phyloP scores from a whole-genome alignment of 2,329 filamentous ascomycete species.

The Cladosporium sp. region DNA sequence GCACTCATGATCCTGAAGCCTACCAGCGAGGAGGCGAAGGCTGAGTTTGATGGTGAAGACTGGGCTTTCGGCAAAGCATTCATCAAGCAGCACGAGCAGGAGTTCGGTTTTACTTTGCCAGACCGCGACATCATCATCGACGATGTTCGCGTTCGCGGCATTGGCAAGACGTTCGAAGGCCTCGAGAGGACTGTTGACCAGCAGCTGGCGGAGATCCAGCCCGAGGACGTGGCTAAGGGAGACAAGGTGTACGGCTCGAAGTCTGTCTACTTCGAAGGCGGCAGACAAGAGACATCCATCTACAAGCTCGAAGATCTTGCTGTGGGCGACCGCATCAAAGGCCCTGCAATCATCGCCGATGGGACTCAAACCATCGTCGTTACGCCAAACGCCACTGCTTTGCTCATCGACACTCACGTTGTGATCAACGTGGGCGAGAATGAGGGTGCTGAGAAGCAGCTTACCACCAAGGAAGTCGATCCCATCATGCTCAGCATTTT shows the following conservation, averaged over 20 bases:
- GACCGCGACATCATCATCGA: conserved; percentile 88
- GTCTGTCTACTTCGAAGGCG: conserved; percentile 81
- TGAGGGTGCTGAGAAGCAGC: conserved; percentile 45
- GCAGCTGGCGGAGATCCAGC: conserved; percentile 70
- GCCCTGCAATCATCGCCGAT: conserved; percentile 84
- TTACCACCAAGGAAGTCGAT: conserved; percentile 61
- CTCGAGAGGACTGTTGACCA: conserved; percentile 80
- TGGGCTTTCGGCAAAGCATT: conserved; percentile 88
- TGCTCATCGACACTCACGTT: conserved; percentile 82
- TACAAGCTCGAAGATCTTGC: conserved; percentile 76
- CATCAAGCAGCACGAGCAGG: conserved; percentile 81
- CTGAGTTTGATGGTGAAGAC: conserved; percentile 62
- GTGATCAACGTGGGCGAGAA: conserved; percentile 75
- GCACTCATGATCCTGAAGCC: conserved; percentile 87
- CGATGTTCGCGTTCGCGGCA: conserved; percentile 82
- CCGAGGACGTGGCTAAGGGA: conserved; percentile 56
- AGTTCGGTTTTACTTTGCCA: conserved; percentile 86
- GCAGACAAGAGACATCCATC: conserved; percentile 73
- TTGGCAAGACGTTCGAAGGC: conserved; percentile 82
- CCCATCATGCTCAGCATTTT: conserved; percentile 78
- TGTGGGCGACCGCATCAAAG: conserved; percentile 70
- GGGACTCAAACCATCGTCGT: conserved; percentile 91
- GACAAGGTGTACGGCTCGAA: conserved; percentile 66
- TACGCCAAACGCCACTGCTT: conserved; percentile 72
- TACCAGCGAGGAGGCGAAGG: conserved; percentile 58